Evolutionary conservation across 495 filamentous ascomycete genomes (phyloP), one percentile per base, ranked within the genome.

Genomic region (Aspergillus asperescens): DNA sequence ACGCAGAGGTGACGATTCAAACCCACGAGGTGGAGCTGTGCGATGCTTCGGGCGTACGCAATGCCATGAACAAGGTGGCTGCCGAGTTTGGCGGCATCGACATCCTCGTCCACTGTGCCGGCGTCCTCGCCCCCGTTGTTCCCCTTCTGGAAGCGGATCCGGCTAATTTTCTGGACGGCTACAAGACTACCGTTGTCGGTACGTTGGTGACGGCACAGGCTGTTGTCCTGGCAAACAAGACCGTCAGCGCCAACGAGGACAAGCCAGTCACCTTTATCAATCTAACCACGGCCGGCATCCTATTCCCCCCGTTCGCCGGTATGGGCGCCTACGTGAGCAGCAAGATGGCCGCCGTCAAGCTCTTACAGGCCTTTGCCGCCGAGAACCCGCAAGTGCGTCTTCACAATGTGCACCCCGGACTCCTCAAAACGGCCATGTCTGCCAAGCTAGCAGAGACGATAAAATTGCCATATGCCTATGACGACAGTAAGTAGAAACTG

Each of bases 341-440:
- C 42, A 78, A 77, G 52, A 41, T 69, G 28, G 72, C 70, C 1
- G 54, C 54, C 13, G 60, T 62, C 1, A 75, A 71, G 63, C 44
- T 74, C 5, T 51, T 75, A 32, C 64, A 76, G 55, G 57, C 60
- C 25, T 57, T 74, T n/a, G 63, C 64, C 7, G 55, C 54, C 15
- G 75, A 78, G 55, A 73, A 74, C 27, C 64, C 65, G n/a, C 47
- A 66, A 6, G 13, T 77, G 16, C 57, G 67, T 34, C 61, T 73
- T 4, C 41, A 68, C 28, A 69, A 65, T 48, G 60, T 71, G 34
- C 72, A 74, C 40, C 72, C 71, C 0, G 71, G 72, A 4, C 43
- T 68, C 8, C 39, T 75, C 15, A 40, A 61, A n/a, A 73, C 69
- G 1, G 57, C 55, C 38, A 67, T 72, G 62, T 54, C 50, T 18